A percentile compares a stretch with the other conserved stretches of the same genome.
Evolutionary conservation across 352 stramenopile genomes (phyloP).

Genomic region (Globisporangium cederbergense): DNA sequence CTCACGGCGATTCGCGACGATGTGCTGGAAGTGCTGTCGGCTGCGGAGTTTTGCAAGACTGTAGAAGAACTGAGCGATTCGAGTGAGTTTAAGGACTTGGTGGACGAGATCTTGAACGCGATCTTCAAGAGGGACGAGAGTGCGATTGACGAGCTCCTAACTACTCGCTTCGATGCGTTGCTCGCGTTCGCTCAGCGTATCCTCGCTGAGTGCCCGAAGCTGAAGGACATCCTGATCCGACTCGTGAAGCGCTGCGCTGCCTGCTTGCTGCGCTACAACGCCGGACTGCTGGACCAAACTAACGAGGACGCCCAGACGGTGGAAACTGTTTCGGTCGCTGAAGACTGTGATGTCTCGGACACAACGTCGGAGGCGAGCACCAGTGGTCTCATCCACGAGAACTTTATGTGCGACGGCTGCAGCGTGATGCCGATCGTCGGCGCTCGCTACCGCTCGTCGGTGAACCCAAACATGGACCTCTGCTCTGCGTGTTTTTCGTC

Average conservation of each 20-base stretch:
- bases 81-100: conserved; percentile 38
- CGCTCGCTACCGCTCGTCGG: conserved; percentile 28
- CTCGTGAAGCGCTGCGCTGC: conserved; percentile 39
- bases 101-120: conserved; percentile 25
- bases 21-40: conserved; percentile 35
- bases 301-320: conserved; percentile 22
- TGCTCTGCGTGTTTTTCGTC: conserved; percentile 25
- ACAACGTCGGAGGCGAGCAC: conserved; percentile 5
- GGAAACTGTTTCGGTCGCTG: conserved; percentile 20
- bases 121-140: conserved; percentile 31
- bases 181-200: conserved; percentile 40
- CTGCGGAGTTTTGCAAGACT: conserved; percentile 27
- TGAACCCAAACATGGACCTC: conserved; percentile 32
- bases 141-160: conserved; percentile 31
- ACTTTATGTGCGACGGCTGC: conserved; percentile 39
- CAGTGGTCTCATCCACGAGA: conserved; percentile 21
- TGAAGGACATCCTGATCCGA: conserved; percentile 42
- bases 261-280: conserved; percentile 34
- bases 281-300: conserved; percentile 25
- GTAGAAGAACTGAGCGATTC: conserved; percentile 31
- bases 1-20: conserved; percentile 42
- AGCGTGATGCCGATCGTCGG: conserved; percentile 31
- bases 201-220: conserved; percentile 31
- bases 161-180: conserved; percentile 29
- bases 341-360: conserved; percentile 14